phyloP scores from a whole-genome alignment of 2,329 filamentous ascomycete genomes.

The Colletotrichum sp. region DNA sequence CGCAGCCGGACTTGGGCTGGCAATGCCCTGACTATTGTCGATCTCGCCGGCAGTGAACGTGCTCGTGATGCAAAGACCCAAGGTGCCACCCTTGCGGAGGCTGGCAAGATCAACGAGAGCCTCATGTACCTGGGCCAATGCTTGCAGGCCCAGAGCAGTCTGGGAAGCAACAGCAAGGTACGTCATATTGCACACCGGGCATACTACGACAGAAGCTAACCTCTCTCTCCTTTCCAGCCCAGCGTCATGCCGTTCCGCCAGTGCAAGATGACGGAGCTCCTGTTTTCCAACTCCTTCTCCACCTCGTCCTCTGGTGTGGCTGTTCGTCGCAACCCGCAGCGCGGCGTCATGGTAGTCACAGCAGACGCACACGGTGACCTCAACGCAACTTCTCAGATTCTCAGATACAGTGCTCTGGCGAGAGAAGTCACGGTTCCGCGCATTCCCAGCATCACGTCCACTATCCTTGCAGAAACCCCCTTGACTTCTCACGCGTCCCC shows the following conservation, averaged over 20 bases:
- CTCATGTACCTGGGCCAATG: conserved; percentile 98
- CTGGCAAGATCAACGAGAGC: conserved; percentile 97
- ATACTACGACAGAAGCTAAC: background rate
- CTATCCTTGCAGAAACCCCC: conserved; percentile 57
- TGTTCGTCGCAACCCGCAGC: conserved; percentile 73
- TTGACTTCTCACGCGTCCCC: conserved; percentile 25
- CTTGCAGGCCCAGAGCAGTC: conserved; percentile 90
- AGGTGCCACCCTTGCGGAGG: conserved; percentile 89
- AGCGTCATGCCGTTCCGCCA: conserved; percentile 80
- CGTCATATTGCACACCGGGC: conserved; percentile 9
- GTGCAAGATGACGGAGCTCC: conserved; percentile 83
- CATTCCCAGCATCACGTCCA: conserved; percentile 80
- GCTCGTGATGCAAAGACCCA: conserved; percentile 93
- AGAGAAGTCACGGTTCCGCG: conserved; percentile 92
- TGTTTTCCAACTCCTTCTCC: conserved; percentile 89
- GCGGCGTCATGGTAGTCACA: conserved; percentile 94
- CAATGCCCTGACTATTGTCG: conserved; percentile 85
- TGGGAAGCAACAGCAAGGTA: conserved; percentile 76
- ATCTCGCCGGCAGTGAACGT: conserved; percentile 91
- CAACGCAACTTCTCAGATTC: conserved; percentile 94
- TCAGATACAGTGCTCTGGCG: conserved; percentile 91
- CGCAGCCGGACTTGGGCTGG: conserved; percentile 71
- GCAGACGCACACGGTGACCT: conserved; percentile 93
- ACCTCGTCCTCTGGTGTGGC: conserved; percentile 48
- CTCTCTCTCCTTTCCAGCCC: conserved; percentile 49